Conservation (phyloP, 495 filamentous ascomycete genomes). For the Neurospora intermedia region DNA sequence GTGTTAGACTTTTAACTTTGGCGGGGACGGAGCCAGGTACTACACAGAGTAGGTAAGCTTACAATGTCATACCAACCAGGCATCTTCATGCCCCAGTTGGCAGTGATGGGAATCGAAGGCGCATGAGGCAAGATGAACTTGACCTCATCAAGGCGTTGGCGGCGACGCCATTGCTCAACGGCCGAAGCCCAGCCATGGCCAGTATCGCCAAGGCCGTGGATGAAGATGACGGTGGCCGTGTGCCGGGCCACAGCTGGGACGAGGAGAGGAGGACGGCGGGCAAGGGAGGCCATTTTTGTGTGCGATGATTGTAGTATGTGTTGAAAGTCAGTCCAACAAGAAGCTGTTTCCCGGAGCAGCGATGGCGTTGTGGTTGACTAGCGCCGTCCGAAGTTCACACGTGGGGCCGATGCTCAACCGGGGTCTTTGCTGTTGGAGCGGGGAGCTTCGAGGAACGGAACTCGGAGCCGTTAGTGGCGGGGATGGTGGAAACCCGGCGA, state of each 20-base stretch:
- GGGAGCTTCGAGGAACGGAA: neutral
- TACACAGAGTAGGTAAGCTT: slow-evolving; percentile 26
- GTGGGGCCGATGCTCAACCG: neutral
- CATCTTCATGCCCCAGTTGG: slow-evolving; percentile 72
- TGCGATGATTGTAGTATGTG: neutral
- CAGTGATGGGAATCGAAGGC: slow-evolving; percentile 80
- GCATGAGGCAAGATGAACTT: slow-evolving; percentile 92
- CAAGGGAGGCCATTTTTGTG: slow-evolving; percentile 20
- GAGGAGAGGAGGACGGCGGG: slow-evolving; percentile 40
- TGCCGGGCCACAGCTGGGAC: slow-evolving; percentile 84
- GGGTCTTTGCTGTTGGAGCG: neutral
- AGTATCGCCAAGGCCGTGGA: slow-evolving; percentile 69
- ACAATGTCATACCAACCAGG: slow-evolving; percentile 90
- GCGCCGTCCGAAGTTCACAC: neutral
- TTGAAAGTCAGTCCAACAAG: neutral
- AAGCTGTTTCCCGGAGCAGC: neutral
- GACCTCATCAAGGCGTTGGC: slow-evolving; percentile 77
- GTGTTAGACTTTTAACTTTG: neutral
- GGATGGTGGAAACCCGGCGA: neutral
- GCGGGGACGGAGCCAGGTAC: neutral
- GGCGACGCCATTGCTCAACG: slow-evolving; percentile 81
- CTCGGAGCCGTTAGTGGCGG: neutral
- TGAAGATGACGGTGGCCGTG: slow-evolving; percentile 89
- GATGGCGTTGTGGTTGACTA: neutral
- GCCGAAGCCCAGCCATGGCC: slow-evolving; percentile 67